phyloP scores from a whole-genome alignment of 2,329 filamentous ascomycete genomes.

The Verticillium tricorpus region DNA sequence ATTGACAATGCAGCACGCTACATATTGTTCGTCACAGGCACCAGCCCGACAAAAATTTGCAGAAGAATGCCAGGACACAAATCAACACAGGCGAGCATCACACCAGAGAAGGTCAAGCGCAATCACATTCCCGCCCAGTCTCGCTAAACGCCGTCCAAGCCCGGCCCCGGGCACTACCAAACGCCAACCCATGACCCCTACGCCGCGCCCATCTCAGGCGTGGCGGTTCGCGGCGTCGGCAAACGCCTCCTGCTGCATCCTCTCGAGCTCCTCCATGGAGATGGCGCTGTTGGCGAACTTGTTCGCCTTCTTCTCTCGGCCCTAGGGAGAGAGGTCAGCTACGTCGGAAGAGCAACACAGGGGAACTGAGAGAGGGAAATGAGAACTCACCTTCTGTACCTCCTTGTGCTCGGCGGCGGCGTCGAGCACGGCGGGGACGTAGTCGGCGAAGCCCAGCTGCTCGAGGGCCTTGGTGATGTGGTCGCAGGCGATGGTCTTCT shows the following conservation, averaged over 20 bases:
- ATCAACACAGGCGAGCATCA: not conserved
- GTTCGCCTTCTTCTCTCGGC: conserved; percentile 92
- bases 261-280: conserved; percentile 82
- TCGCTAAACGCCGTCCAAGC: conserved; percentile 2
- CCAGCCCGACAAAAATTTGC: too few species aligned
- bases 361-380: not conserved
- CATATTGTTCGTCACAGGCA: too few species aligned
- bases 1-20: too few species aligned
- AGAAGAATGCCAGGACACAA: too few species aligned
- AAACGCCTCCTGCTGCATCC: conserved; percentile 89
- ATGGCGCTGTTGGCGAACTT: conserved; percentile 95
- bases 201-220: conserved; percentile 1
- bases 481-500: conserved; percentile 98
- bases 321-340: conserved; percentile 44
- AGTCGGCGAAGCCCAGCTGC: conserved; percentile 88
- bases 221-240: conserved; percentile 32
- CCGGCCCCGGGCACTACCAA: conserved; percentile 6
- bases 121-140: conserved; percentile 1
- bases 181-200: conserved; percentile 19
- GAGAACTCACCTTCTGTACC: conserved; percentile 70
- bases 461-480: conserved; percentile 94
- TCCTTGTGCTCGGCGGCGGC: conserved; percentile 91
- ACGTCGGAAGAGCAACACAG: not conserved
- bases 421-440: conserved; percentile 80
- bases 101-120: not conserved